Evolutionary conservation across 441 rosid species (phyloP), one percentile per base, ranked within the genome.

Genomic region (Pelargonium fulgidum): DNA sequence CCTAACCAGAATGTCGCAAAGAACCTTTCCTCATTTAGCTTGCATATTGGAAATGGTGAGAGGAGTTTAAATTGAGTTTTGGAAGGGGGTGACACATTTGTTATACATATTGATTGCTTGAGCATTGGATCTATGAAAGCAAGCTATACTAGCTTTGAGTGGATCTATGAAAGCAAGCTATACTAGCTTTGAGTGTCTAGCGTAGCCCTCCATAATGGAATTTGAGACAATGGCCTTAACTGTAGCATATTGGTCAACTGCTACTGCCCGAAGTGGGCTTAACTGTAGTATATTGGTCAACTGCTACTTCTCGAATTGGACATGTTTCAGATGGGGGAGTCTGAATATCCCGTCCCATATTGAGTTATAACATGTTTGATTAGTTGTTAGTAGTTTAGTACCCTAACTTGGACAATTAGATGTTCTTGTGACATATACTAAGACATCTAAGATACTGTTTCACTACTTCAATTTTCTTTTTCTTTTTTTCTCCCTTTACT

Each of bases 161-260:
- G 20, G 58, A 71, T 64, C 39, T 19, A 64, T 17, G 10, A 42
- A 48, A 50, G 68, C 52, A 64, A 56, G 52, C 22, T 39, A 48
- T 24, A 41, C 65, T 5, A 8, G n/a, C 13, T 33, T 45, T 12
- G 36, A 5, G 0, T 41, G 56, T 41, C 36, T 52, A 14, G 16
- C 16, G 74, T 45, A 41, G 45, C 20, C 17, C 12, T 58, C 29
- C 22, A 64, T 54, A 47, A 41, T 54, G 71, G 19, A 17, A 65
- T 71, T 42, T 56, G 24, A 17, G 66, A 67, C n/a, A 9, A 39
- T 36, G 64, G 16, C 39, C 14, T 61, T 24, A 12, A 61, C 39
- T 22, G 10, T 54, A 10, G 52, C 68, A 29, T 29, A 47, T 20
- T 71, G 62, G 76, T 72, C 79, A 76, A 68, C 64, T 66, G 65